These are phyloP conservation scores for Claviceps spartinae DNA, from an alignment of 2,329 filamentous ascomycete genomes.

Conservation along the genomic window DNA sequence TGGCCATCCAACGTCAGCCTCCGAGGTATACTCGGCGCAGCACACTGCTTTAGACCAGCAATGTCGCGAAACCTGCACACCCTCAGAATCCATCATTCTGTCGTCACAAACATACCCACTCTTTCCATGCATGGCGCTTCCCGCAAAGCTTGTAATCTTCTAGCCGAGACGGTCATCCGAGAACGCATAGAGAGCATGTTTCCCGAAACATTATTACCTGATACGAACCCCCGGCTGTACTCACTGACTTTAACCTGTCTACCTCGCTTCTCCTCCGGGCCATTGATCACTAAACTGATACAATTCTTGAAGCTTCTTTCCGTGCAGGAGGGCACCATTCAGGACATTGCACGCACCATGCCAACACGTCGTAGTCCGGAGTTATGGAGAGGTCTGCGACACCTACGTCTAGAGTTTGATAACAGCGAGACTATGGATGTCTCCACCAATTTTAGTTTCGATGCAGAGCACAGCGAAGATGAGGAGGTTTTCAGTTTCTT, in stretches of 20 bases:
- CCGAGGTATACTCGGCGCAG: constrained; percentile 29
- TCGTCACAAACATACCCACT: constrained; percentile 41
- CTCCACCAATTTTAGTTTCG: constrained; percentile 20
- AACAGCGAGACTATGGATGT: constrained; percentile 24
- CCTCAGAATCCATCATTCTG: constrained; percentile 44
- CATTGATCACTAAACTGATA: constrained; percentile 32
- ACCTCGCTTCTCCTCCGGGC: constrained; percentile 38
- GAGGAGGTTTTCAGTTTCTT: constrained; percentile 32
- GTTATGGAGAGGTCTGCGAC: constrained; percentile 36
- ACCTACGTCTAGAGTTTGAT: constrained; percentile 41
- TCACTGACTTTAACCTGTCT: constrained; percentile 40
- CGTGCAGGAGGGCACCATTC: constrained; percentile 34
- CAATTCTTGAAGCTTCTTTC: constrained; percentile 33
- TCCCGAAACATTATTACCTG: constrained; percentile 34
- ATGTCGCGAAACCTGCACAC: constrained; percentile 38
- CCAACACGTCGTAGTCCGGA: constrained; percentile 25
- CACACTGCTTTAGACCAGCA: constrained; percentile 37
- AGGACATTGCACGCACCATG: constrained; percentile 12
- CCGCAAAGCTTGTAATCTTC: constrained; percentile 20
- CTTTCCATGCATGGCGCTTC: constrained; percentile 26
- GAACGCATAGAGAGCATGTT: constrained; percentile 31
- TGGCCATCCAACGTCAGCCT: constrained; percentile 22
- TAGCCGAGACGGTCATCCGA: constrained; percentile 32
- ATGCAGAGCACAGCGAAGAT: constrained; percentile 26
- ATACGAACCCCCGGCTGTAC: constrained; percentile 41